Conservation (phyloP, 1,284 basidiomycete genomes). For the Ceratobasidium papillatum region DNA sequence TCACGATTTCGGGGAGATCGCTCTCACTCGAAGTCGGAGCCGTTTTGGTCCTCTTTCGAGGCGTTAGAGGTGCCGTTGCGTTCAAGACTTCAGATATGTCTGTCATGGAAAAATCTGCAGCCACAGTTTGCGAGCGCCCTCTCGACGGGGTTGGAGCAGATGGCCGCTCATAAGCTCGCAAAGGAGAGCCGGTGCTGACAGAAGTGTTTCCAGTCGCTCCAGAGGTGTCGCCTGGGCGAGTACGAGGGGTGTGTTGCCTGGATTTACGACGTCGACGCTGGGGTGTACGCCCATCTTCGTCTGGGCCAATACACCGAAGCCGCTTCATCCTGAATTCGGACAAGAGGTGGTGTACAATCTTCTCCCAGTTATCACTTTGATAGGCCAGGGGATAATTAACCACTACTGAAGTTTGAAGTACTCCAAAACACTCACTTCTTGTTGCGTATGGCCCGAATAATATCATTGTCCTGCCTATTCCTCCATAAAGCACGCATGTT, state of each 20-base stretch:
- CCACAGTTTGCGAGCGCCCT: slow-evolving; percentile 37
- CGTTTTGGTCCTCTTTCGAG: slow-evolving; percentile 48
- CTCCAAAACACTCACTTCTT: slow-evolving; percentile 54
- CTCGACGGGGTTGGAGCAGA: slow-evolving; percentile 39
- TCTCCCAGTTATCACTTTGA: slow-evolving; percentile 85
- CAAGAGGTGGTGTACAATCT: slow-evolving; percentile 89
- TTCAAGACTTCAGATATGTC: slow-evolving; percentile 50
- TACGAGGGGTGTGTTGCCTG: not conserved
- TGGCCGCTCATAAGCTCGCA: slow-evolving; percentile 25
- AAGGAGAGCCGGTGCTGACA: not conserved
- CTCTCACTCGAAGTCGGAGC: slow-evolving; percentile 40
- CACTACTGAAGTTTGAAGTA: not conserved
- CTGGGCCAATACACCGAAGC: slow-evolving; percentile 56
- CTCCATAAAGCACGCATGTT: slow-evolving; percentile 94
- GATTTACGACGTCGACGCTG: not conserved
- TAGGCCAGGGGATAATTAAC: not conserved
- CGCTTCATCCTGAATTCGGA: slow-evolving; percentile 77
- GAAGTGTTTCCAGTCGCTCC: not conserved
- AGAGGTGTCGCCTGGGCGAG: not conserved
- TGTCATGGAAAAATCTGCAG: slow-evolving; percentile 41
- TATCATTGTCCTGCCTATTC: slow-evolving; percentile 72
- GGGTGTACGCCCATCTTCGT: not conserved
- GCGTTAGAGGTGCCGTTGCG: slow-evolving; percentile 47
- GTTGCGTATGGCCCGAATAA: slow-evolving; percentile 69
- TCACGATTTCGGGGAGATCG: slow-evolving; percentile 26